Evolutionary conservation across 2,329 filamentous ascomycete genomes (phyloP).

Genomic region (Cladosporium cucumerinum): DNA sequence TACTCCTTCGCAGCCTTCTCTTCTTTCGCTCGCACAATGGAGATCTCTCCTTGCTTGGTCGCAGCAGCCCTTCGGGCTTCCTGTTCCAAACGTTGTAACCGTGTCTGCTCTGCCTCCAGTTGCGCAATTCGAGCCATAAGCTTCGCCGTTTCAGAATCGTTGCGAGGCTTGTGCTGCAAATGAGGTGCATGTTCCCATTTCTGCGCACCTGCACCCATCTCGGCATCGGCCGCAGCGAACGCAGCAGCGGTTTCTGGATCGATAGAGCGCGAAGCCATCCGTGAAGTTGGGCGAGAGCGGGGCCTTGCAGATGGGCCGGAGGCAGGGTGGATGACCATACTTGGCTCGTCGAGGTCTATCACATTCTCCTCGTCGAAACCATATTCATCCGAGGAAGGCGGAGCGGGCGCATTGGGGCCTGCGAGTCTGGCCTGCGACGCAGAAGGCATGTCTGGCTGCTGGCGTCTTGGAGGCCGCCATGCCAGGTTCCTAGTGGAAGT

Average conservation of each 20-base stretch:
- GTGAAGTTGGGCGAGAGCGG: background rate
- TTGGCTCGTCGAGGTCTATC: constrained; percentile 44
- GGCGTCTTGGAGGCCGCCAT: constrained; percentile 31
- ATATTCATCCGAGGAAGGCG: constrained; percentile 40
- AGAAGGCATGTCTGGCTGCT: constrained; percentile 2
- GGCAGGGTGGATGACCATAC: constrained; percentile 28
- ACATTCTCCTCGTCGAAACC: constrained; percentile 46
- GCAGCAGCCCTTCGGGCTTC: constrained; percentile 50
- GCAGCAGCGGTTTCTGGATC: constrained; percentile 32
- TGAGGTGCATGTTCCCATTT: constrained; percentile 25
- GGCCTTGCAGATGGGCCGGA: constrained; percentile 16
- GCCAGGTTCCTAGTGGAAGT: constrained; percentile 23
- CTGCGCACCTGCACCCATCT: constrained; percentile 27
- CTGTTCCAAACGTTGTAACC: constrained; percentile 40
- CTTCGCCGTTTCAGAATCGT: constrained; percentile 27
- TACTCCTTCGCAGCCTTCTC: constrained; percentile 61
- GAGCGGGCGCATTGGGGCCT: constrained; percentile 16
- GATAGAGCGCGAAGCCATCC: constrained; percentile 15
- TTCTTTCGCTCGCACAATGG: constrained; percentile 70
- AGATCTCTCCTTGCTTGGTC: constrained; percentile 66
- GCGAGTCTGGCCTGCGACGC: constrained; percentile 1
- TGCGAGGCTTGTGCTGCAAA: constrained; percentile 13
- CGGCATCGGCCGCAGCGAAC: constrained; percentile 34
- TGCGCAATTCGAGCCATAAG: constrained; percentile 44
- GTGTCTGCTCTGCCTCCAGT: constrained; percentile 44